Percentiles rank a stretch among this genome's conserved stretches.
Evolutionary conservation across 352 stramenopile genomes (phyloP).

Genomic region (Phytophthora melonis): DNA sequence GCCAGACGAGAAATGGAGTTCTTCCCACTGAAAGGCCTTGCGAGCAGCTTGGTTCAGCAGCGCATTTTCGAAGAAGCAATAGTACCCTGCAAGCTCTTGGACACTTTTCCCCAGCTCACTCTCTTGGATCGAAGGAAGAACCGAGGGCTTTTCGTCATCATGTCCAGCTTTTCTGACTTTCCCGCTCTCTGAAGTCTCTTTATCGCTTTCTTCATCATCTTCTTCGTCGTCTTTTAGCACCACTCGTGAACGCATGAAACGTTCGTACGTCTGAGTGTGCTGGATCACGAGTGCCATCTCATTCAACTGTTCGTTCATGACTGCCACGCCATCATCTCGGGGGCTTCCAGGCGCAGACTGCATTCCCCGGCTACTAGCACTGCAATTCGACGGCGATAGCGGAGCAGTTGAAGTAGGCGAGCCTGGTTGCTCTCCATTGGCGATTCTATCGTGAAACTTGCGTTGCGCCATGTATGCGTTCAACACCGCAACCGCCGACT

Average conservation of each 20-base stretch:
- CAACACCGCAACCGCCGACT: constrained; percentile 62
- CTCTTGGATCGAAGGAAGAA: constrained; percentile 68
- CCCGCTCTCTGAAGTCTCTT: constrained; percentile 14
- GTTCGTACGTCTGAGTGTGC: constrained; percentile 90
- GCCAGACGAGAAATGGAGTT: constrained; percentile 71
- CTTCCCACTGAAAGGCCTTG: constrained; percentile 90
- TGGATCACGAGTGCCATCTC: constrained; percentile 89
- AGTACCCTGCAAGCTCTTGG: constrained; percentile 86
- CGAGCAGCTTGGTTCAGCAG: constrained; percentile 75
- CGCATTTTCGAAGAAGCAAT: constrained; percentile 90
- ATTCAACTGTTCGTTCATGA: constrained; percentile 89
- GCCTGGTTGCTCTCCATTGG: constrained; percentile 24
- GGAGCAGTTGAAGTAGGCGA: constrained; percentile 14
- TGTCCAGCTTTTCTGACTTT: not conserved
- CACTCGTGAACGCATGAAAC: constrained; percentile 85
- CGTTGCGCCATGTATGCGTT: constrained; percentile 80
- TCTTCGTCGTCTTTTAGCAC: constrained; percentile 20
- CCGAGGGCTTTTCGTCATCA: constrained; percentile 14
- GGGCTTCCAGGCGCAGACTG: constrained; percentile 20
- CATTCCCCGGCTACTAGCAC: constrained; percentile 20
- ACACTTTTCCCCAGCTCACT: constrained; percentile 85
- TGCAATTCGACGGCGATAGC: constrained; percentile 32
- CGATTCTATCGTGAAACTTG: constrained; percentile 75
- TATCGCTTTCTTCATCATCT: not conserved
- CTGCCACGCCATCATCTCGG: constrained; percentile 67